Conservation (phyloP, 495 filamentous ascomycete genomes). For the Aspergillus affinis region DNA sequence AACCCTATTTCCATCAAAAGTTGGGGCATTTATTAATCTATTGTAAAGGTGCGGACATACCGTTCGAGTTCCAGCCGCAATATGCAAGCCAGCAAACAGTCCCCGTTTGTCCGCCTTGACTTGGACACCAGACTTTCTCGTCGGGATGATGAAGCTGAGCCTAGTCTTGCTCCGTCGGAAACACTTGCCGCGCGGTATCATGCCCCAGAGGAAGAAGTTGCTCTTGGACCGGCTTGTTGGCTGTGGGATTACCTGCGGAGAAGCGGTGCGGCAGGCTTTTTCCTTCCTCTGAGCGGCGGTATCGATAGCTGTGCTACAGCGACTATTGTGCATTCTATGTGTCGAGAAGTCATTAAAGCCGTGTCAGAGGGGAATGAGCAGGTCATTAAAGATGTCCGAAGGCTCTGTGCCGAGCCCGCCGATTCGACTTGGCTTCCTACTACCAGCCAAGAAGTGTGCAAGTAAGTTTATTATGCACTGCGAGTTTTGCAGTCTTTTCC, state of each 20-base stretch:
- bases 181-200: constrained; percentile 53
- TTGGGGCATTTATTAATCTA: constrained; percentile 1
- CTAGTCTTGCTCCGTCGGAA: constrained; percentile 40
- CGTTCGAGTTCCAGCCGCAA: constrained; percentile 34
- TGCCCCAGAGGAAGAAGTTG: constrained; percentile 73
- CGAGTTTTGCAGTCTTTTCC: neutral
- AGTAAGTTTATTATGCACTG: constrained; percentile 22
- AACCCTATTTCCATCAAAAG: constrained; percentile 6
- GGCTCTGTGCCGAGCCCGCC: constrained; percentile 57
- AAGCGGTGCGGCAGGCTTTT: constrained; percentile 59
- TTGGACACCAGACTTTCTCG: constrained; percentile 38
- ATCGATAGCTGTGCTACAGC: constrained; percentile 64
- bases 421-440: constrained; percentile 50
- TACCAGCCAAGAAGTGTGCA: constrained; percentile 62
- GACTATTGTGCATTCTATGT: constrained; percentile 77
- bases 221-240: constrained; percentile 68
- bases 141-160: constrained; percentile 36
- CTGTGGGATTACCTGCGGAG: constrained; percentile 84
- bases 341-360: constrained; percentile 67
- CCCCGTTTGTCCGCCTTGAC: constrained; percentile 37
- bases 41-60: constrained; percentile 34
- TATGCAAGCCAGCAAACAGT: constrained; percentile 42
- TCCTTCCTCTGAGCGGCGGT: constrained; percentile 65
- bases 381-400: constrained; percentile 68
- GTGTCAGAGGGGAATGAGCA: constrained; percentile 61